Conservation (phyloP, 148 eudicot genomes). For the Cornus suecica region DNA sequence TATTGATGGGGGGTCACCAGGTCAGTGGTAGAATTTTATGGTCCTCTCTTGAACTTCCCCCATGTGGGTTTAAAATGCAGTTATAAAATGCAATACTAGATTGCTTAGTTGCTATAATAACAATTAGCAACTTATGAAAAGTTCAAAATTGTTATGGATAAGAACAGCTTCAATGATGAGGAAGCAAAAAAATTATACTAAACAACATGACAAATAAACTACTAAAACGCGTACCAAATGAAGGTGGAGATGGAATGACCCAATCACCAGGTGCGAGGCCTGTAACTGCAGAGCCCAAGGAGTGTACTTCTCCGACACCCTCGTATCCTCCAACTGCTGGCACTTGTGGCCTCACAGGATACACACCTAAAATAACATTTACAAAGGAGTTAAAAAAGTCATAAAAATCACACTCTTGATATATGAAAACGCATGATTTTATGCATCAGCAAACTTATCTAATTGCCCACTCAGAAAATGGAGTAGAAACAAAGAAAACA, state of each 20-base stretch:
- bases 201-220: background rate
- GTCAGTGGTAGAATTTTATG: background rate
- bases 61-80: background rate
- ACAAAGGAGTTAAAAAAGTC: background rate
- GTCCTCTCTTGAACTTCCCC: background rate
- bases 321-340: slow-evolving; percentile 94
- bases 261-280: slow-evolving; percentile 70
- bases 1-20: too few relatives aligned
- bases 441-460: background rate
- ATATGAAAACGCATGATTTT: too few relatives aligned
- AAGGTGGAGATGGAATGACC: slow-evolving; percentile 93
- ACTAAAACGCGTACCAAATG: slow-evolving; percentile 48
- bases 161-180: background rate
- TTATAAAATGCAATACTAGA: too few relatives aligned
- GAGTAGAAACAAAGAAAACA: background rate
- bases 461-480: background rate
- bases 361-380: slow-evolving; percentile 47
- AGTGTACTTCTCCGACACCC: slow-evolving; percentile 83
- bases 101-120: background rate
- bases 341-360: slow-evolving; percentile 79
- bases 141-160: too few relatives aligned
- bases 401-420: background rate
- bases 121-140: background rate
- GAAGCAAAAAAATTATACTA: background rate
- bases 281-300: slow-evolving; percentile 69